These are phyloP conservation scores for Globisporangium echinulatum DNA, from an alignment of 352 stramenopile genomes.

Conservation along the genomic window DNA sequence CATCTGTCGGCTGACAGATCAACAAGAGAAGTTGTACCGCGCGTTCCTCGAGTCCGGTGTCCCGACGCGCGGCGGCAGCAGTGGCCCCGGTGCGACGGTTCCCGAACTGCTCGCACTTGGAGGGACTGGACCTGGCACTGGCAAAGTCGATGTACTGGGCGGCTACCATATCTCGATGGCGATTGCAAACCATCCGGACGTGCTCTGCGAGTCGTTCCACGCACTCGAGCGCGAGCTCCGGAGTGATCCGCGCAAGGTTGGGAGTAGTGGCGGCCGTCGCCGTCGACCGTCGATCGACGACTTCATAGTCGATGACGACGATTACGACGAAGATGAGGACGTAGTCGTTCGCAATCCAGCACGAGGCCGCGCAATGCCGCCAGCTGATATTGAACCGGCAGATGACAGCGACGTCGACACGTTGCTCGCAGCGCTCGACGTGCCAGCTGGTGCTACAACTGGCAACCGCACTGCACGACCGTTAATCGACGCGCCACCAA, in stretches of 20 bases:
- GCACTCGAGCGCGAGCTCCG: conserved; percentile 48
- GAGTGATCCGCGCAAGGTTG: conserved; percentile 23
- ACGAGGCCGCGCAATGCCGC: conserved; percentile 1
- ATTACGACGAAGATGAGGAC: conserved; percentile 21
- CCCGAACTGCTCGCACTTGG: background rate
- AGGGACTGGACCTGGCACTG: conserved; percentile 16
- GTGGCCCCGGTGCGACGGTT: background rate
- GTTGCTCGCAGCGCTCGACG: conserved; percentile 29
- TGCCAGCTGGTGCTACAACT: background rate
- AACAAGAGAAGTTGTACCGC: conserved; percentile 72
- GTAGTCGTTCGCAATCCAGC: background rate
- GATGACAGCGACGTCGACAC: conserved; percentile 36
- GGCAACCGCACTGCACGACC: background rate
- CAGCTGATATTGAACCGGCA: background rate
- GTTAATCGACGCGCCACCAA: background rate
- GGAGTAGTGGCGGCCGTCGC: conserved; percentile 18
- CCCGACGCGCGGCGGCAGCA: conserved; percentile 24
- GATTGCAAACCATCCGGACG: conserved; percentile 87
- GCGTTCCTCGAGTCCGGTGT: conserved; percentile 59
- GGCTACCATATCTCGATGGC: conserved; percentile 84
- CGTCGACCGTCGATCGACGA: conserved; percentile 20
- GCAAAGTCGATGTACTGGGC: conserved; percentile 68
- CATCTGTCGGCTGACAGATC: conserved; percentile 71
- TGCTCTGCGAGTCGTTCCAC: conserved; percentile 62
- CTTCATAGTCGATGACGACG: conserved; percentile 52